Evolutionary conservation across 78 protist genomes (phyloP).

Genomic region (Ministeria vibrans): DNA sequence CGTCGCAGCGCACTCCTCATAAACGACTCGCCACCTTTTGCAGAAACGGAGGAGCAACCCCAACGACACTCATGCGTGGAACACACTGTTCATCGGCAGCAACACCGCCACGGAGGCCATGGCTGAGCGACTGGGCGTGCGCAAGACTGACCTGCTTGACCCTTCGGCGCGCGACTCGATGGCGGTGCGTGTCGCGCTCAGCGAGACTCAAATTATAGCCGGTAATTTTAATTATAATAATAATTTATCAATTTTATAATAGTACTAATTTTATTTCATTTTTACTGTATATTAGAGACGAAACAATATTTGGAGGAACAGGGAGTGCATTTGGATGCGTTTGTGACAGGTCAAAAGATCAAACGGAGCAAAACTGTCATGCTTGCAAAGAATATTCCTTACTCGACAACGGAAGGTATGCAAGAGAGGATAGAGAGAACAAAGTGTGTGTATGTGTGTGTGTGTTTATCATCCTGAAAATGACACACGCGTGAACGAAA

Average conservation of each 20-base stretch:
- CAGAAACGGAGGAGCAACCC: neutral
- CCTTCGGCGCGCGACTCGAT: slow-evolving; percentile 2
- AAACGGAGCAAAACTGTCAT: slow-evolving; percentile 50
- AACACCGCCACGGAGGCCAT: slow-evolving; percentile 79
- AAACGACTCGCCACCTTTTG: no score
- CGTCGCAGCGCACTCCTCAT: no score
- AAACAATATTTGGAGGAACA: neutral
- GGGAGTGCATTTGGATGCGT: slow-evolving; percentile 59
- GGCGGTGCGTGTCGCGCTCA: slow-evolving; percentile 78
- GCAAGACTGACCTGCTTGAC: slow-evolving; percentile 60
- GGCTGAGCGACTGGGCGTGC: slow-evolving; percentile 50
- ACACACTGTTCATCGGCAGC: slow-evolving; percentile 74
- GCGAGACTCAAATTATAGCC: slow-evolving; percentile 71
- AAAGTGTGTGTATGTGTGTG: no score
- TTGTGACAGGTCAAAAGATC: slow-evolving; percentile 3
- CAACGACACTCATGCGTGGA: no score
- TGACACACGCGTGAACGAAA: no score
- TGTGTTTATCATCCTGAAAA: no score
- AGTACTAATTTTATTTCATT: no score
- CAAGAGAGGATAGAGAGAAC: no score
- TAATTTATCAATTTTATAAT: no score
- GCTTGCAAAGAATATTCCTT: slow-evolving; percentile 85
- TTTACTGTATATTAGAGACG: no score
- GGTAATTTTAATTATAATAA: no score
- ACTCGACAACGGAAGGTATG: slow-evolving; percentile 3